A percentile compares a stretch with the other conserved stretches of the same genome.
Conservation (phyloP, 176 grass and related monocot genomes). For the Ananas comosus region DNA sequence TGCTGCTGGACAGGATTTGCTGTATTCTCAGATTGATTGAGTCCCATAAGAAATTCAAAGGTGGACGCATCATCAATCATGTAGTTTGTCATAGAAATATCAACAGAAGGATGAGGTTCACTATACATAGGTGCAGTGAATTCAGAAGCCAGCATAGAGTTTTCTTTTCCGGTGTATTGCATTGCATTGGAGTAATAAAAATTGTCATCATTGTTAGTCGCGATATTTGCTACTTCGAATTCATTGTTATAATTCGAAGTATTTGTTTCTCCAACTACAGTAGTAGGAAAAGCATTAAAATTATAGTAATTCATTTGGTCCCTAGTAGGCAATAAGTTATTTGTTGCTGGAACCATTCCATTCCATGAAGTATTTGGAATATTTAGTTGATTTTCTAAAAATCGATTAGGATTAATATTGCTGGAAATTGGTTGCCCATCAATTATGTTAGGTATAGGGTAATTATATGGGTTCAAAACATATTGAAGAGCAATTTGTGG, state of each 20-base stretch:
- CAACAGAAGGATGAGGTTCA: not conserved
- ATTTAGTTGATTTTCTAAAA: not conserved
- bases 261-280: not conserved
- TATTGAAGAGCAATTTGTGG: not conserved
- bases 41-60: not conserved
- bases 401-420: not conserved
- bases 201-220: not conserved
- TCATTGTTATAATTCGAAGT: not conserved
- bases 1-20: too few relatives aligned
- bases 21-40: not conserved
- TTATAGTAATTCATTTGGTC: not conserved
- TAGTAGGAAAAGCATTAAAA: not conserved
- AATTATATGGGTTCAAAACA: not conserved
- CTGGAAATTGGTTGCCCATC: not conserved
- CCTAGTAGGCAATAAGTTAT: not conserved
- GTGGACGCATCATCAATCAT: not conserved
- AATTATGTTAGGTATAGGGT: not conserved
- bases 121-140: not conserved
- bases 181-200: not conserved
- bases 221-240: not conserved
- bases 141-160: not conserved
- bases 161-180: not conserved
- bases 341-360: not conserved
- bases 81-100: not conserved
- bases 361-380: not conserved